These are phyloP conservation scores for Eudorina sp. DNA, from an alignment of 139 green algal genomes.

Conservation along the genomic window DNA sequence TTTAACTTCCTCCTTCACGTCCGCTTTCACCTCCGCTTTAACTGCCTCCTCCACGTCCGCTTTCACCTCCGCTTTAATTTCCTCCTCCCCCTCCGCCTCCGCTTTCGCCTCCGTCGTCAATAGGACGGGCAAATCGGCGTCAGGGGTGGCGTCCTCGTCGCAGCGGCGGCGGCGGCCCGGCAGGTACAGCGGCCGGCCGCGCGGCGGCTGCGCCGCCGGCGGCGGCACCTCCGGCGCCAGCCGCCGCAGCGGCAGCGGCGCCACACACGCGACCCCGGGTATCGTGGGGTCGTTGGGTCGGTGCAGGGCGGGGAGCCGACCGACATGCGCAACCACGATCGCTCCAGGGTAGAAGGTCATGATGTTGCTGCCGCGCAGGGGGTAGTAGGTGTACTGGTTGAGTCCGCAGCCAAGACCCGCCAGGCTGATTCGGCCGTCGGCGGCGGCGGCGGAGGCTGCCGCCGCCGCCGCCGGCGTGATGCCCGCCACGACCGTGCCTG, in stretches of 20 bases:
- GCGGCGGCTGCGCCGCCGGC: conserved; percentile 3
- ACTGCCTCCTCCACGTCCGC: background rate
- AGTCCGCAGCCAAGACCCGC: conserved; percentile 16
- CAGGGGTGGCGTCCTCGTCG: background rate
- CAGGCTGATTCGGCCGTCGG: conserved; percentile 18
- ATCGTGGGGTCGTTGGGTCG: background rate
- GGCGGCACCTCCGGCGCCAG: conserved; percentile 13
- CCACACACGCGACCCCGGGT: conserved; percentile 12
- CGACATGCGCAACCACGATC: conserved; percentile 29
- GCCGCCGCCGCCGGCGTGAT: conserved; percentile 15
- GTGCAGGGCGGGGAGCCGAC: background rate
- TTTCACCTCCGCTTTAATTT: background rate
- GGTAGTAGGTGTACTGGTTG: conserved; percentile 39
- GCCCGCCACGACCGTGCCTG: background rate
- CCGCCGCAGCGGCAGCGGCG: conserved; percentile 17
- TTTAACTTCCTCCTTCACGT: no score
- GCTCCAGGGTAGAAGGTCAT: conserved; percentile 41
- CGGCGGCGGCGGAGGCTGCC: conserved; percentile 16
- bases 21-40: background rate
- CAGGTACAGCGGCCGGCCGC: background rate
- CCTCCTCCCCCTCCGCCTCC: background rate
- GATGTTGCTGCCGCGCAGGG: conserved; percentile 37
- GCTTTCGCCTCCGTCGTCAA: background rate
- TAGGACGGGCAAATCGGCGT: no score
- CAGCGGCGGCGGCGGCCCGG: background rate